A percentile compares a stretch with the other conserved stretches of the same genome.
Evolutionary conservation across 257 asterid genomes (phyloP).

Genomic region (Prunella vulgaris): DNA sequence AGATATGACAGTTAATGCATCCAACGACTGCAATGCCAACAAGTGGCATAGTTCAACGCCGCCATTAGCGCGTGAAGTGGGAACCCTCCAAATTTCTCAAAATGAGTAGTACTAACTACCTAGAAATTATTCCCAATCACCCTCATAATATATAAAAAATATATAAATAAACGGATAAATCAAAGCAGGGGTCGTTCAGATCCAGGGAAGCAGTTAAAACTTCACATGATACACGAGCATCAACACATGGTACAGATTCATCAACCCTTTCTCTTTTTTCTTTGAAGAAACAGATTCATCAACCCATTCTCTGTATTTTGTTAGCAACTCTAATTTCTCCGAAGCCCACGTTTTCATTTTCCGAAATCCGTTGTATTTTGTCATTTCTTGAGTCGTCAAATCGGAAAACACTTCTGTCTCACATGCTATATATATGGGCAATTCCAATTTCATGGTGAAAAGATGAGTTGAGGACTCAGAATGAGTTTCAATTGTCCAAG

Average conservation of each 20-base stretch:
- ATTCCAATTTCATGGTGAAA: neutral
- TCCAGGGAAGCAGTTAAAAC: slow-evolving; percentile 21
- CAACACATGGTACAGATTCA: slow-evolving; percentile 22
- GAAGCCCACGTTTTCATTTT: neutral
- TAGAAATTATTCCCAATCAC: neutral
- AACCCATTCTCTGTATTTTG: slow-evolving; percentile 11
- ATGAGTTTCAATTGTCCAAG: neutral
- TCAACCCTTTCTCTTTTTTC: slow-evolving; percentile 20
- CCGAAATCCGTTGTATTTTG: neutral
- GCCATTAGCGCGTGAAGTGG: slow-evolving; percentile 20
- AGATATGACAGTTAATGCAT: neutral
- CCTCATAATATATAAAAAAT: neutral
- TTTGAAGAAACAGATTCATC: slow-evolving; percentile 30
- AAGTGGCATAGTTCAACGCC: neutral
- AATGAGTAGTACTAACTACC: too few relatives aligned
- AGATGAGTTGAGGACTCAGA: neutral
- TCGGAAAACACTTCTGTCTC: neutral
- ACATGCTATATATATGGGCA: neutral
- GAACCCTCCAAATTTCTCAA: neutral
- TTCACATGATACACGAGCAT: slow-evolving; percentile 33
- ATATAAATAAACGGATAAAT: neutral
- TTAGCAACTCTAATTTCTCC: neutral
- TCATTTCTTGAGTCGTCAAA: neutral
- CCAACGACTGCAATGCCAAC: neutral
- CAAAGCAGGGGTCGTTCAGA: slow-evolving; percentile 21